A percentile compares a stretch with the other conserved stretches of the same genome.
Evolutionary conservation across 2,329 filamentous ascomycete species (phyloP).

Genomic region (Aspergillus quadrilineatus): DNA sequence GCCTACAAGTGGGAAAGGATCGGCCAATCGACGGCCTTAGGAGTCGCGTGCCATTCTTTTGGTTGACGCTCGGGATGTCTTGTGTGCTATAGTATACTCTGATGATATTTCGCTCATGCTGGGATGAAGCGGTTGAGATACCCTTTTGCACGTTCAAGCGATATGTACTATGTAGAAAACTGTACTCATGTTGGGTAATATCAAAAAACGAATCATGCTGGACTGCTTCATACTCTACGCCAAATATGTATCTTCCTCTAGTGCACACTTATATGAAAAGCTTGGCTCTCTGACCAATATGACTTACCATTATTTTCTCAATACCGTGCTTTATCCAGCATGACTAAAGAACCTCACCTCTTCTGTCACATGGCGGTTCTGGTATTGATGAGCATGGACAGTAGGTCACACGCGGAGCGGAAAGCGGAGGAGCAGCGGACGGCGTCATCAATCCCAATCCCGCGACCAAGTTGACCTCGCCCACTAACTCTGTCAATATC

Average conservation of each 20-base stretch:
- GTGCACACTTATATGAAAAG: too few species aligned
- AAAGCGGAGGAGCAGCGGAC: conserved; percentile 17
- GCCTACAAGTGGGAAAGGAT: conserved; percentile 40
- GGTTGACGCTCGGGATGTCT: neutral
- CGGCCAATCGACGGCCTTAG: conserved; percentile 33
- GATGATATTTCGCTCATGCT: neutral
- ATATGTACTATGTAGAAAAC: conserved; percentile 1
- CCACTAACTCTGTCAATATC: neutral
- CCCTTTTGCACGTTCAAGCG: conserved; percentile 11
- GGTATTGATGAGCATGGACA: neutral
- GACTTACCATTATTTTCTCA: neutral
- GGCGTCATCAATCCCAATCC: conserved; percentile 13
- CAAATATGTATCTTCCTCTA: neutral
- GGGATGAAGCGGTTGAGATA: conserved; percentile 7
- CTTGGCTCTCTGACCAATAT: too few species aligned
- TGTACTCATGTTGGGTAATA: conserved; percentile 9
- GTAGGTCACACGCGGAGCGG: conserved; percentile 19
- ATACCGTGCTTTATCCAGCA: too few species aligned
- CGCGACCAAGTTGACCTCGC: neutral
- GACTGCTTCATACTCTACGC: neutral
- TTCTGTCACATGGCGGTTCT: neutral
- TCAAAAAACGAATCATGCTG: neutral
- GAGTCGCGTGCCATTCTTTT: conserved; percentile 8
- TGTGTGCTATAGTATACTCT: conserved; percentile 6
- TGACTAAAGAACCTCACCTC: neutral